phyloP scores from a whole-genome alignment of 2,329 filamentous ascomycete species.

The Rutstroemia sp. region DNA sequence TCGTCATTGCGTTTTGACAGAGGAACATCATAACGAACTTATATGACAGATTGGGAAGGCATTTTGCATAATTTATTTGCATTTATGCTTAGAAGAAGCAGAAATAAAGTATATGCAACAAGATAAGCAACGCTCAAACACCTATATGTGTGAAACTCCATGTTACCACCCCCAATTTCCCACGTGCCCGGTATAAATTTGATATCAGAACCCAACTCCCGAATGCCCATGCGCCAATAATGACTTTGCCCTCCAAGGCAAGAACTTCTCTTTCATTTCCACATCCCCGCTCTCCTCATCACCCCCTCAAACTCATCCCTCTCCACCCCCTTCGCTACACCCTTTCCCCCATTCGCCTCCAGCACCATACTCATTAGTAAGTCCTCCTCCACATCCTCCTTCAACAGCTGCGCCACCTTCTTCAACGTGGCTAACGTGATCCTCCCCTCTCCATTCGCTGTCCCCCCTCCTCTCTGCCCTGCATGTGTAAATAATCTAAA shows the following conservation, averaged over 20 bases:
- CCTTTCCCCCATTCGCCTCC: conserved; percentile 80
- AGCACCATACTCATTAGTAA: conserved; percentile 88
- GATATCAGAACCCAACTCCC: not conserved
- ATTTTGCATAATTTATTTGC: conserved; percentile 15
- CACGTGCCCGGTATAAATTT: not conserved
- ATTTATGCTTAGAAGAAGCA: conserved; percentile 7
- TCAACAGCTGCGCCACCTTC: conserved; percentile 70
- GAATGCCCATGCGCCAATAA: not conserved
- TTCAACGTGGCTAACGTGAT: conserved; percentile 76
- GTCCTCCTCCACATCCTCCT: conserved; percentile 78
- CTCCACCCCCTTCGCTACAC: conserved; percentile 62
- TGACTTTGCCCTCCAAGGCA: not conserved
- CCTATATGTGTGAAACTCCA: not conserved
- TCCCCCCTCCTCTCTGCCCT: conserved; percentile 15
- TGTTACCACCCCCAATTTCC: not conserved
- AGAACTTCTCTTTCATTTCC: conserved; percentile 15
- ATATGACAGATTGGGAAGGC: too few species aligned
- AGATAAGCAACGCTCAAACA: not conserved
- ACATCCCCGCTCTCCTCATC: conserved; percentile 28
- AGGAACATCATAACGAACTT: not conserved
- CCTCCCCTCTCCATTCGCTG: conserved; percentile 43
- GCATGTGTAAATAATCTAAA: conserved; percentile 70
- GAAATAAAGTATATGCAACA: conserved; percentile 7
- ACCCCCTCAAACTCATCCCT: conserved; percentile 50
- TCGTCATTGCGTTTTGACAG: too few species aligned